phyloP scores from a whole-genome alignment of 1,139 yeast genomes.

The Debaryomyces robertsiae region DNA sequence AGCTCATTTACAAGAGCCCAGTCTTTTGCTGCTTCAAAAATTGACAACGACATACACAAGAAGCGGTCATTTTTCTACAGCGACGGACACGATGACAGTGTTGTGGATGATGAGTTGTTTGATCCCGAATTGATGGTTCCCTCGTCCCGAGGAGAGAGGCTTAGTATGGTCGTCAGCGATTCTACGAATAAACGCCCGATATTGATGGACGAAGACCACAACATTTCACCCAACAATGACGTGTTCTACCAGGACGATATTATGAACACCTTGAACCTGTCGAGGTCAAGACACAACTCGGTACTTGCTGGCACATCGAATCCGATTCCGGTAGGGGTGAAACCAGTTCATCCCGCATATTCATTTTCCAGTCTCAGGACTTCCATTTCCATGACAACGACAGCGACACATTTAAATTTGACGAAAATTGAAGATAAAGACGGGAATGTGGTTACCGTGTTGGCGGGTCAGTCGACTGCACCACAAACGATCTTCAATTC shows the following conservation, averaged over 20 bases:
- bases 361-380: constrained; percentile 43
- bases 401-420: constrained; percentile 57
- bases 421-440: constrained; percentile 70
- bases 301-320: constrained; percentile 22
- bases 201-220: constrained; percentile 20
- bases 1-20: constrained; percentile 52
- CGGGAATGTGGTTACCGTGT: constrained; percentile 72
- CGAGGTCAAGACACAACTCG: constrained; percentile 37
- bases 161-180: constrained; percentile 56
- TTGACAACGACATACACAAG: constrained; percentile 47
- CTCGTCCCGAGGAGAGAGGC: constrained; percentile 60
- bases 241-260: constrained; percentile 48
- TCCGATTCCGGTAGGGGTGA: constrained; percentile 22
- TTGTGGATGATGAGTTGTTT: constrained; percentile 56
- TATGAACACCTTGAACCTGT: constrained; percentile 29
- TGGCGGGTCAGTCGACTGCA: constrained; percentile 75
- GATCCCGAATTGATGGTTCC: constrained; percentile 77
- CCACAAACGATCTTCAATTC: constrained; percentile 54
- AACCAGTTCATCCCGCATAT: constrained; percentile 28
- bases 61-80: constrained; percentile 43
- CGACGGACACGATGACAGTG: constrained; percentile 23
- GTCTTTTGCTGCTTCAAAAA: constrained; percentile 46
- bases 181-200: constrained; percentile 29
- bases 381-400: constrained; percentile 41
- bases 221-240: constrained; percentile 28